phyloP scores from a whole-genome alignment of 2,329 filamentous ascomycete genomes.

The Sporothrix curviconia region DNA sequence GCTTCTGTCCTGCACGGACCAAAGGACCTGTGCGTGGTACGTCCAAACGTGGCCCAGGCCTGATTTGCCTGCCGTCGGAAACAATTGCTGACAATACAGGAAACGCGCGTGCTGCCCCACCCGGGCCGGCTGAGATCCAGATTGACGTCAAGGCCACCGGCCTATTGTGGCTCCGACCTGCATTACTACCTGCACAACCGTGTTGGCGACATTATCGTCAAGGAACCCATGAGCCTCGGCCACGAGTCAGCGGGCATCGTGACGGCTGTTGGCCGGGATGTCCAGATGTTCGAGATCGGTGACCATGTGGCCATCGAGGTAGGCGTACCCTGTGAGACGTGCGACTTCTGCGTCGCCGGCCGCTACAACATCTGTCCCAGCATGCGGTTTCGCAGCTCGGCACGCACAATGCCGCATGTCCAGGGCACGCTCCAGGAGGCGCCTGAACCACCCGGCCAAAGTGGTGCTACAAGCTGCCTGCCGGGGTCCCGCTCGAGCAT shows the following conservation, averaged over 20 bases:
- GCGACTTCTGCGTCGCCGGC: conserved; percentile 32
- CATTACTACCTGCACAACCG: conserved; percentile 29
- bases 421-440: conserved; percentile 29
- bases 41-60: conserved; percentile 10
- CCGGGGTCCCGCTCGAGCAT: conserved; percentile 39
- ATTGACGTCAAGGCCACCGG: conserved; percentile 50
- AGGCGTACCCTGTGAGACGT: conserved; percentile 50
- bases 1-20: background rate
- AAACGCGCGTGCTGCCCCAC: background rate
- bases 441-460: conserved; percentile 26
- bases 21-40: conserved; percentile 34
- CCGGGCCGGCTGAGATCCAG: conserved; percentile 44
- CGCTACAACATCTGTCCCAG: conserved; percentile 31
- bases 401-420: conserved; percentile 23
- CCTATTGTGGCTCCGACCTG: conserved; percentile 58
- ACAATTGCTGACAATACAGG: background rate
- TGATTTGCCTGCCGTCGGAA: background rate
- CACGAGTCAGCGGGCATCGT: conserved; percentile 61
- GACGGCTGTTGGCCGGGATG: conserved; percentile 47
- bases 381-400: conserved; percentile 26
- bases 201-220: conserved; percentile 54
- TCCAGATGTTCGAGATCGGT: conserved; percentile 51
- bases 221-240: conserved; percentile 44
- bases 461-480: conserved; percentile 36
- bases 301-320: conserved; percentile 64